Base-by-base conservation (phyloP, 371 early-diverging fungal species). In the Actinomortierella wolfii region DNA sequence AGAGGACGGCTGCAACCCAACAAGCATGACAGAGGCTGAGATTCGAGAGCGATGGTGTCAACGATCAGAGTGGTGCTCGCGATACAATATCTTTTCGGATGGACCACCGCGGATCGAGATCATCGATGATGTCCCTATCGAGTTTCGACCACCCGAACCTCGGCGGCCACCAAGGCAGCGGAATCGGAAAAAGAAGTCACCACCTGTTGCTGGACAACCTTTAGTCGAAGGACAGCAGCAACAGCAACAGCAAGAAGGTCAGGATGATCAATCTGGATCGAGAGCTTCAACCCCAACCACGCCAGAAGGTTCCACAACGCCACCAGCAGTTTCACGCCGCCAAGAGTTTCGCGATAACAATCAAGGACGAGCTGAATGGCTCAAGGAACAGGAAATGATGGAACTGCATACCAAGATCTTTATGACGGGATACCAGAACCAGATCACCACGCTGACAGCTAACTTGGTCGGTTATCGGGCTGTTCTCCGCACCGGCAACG, bases 91-190 rank as follows among this genome's bases (percentile, higher is more conserved):
- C 28, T 70, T 64, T 39, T 50, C 57, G 2, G 53, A 50, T 46
- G 65, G 71, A 18, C 71, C 71, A 15, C 71, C 71, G 15, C 54
- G 61, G 28, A 52, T 70, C 20, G 71, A 64, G 1, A 57, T 70
- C 13, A 57, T 70, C 21, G 71, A 70, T 26, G 71, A 70, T 51
- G 54, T 54, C 17, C 29, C 54, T 4, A 34, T 34, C 34, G 34
- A 34, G 34, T 34, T 34, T 34, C 34, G 34, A 6, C 34, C 34
- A 11, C 34, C 34, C 34, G 34, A 34, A 34, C 34, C 34, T 11
- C 4, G 11, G 11, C 34, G 7, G 11, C 7, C 34, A 11, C 34
- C 34, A 4, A 34, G 34, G 34, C 34, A 34, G 34, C 34, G 34
- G 11, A 34, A 34, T 11, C 34, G 34, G 34, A 34, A 34, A 34